phyloP scores from a whole-genome alignment of 192 early-diverging fungal genomes.

The Entomortierella lignicola region DNA sequence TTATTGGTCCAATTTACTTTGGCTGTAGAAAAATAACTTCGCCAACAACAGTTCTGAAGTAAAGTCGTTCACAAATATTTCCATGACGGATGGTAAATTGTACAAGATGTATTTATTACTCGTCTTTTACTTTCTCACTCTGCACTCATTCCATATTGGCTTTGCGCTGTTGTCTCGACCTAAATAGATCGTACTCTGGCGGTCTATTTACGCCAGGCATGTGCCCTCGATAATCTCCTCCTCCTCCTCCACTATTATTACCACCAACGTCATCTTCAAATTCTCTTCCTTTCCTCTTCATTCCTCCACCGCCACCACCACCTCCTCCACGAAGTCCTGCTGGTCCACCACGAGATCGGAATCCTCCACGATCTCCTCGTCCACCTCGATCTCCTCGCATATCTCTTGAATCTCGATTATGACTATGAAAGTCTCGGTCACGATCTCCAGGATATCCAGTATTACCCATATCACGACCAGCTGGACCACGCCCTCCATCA shows the following conservation, averaged over 20 bases:
- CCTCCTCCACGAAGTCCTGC: conserved; percentile 16
- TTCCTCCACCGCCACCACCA: conserved; percentile 25
- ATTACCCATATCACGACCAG: conserved; percentile 37
- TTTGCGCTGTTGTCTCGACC: conserved; percentile 59
- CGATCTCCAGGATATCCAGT: conserved; percentile 13
- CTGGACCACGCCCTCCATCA: conserved; percentile 19
- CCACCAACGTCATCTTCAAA: conserved; percentile 58
- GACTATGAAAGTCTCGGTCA: conserved; percentile 34
- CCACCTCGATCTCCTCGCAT: conserved; percentile 27
- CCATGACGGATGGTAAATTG: background rate
- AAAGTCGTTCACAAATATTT: no score
- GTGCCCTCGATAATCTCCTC: conserved; percentile 39
- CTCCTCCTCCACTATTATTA: conserved; percentile 15
- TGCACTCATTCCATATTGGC: conserved; percentile 40
- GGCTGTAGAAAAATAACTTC: background rate
- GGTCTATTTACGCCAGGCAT: conserved; percentile 65
- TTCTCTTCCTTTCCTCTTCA: conserved; percentile 58
- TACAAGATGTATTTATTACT: background rate
- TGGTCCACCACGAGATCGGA: conserved; percentile 44
- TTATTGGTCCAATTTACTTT: background rate
- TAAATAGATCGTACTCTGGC: conserved; percentile 67
- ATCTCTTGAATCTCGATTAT: conserved; percentile 23
- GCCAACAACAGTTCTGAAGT: no score
- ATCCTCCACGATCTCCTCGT: conserved; percentile 38
- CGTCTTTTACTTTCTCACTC: background rate